Base-by-base conservation (phyloP, 2,329 filamentous ascomycete genomes). In the Pestalotiopsis sp. region DNA sequence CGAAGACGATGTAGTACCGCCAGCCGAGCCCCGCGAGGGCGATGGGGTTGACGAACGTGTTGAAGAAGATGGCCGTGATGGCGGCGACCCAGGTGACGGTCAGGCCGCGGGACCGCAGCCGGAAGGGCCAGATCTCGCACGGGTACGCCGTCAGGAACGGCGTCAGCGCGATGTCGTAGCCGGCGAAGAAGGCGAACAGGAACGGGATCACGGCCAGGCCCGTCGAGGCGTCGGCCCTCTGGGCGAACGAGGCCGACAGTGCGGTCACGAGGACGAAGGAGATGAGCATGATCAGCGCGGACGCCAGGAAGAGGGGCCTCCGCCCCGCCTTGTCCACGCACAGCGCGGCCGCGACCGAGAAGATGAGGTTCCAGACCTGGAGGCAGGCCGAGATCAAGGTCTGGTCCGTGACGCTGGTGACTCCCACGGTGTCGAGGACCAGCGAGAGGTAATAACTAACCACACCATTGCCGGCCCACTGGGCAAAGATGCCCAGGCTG, bases 71-170 rank as follows among this genome's bases (percentile, higher is more conserved):
- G 31, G 59, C 59, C 0, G 27, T 36, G 66, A 31, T 70, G 63
- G 67, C 60, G 25, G 72, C 31, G 56, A 72, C 66, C 58, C 66
- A 63, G 25, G 68, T 68, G 38, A 72, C 73, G 71, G 78, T 77
- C 66, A 85, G 76, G 57, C 84, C 84, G 76, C 84, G 84, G 68
- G n/a, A n/a, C n/a, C 84, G 82, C 67, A 85, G 81, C 69, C 80
- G 81, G 77, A 82, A 86, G 3, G 84, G 83, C 68, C 85, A 75
- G 70, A 86, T 85, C 71, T 86, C 84, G 66, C 81, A 80, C 2
- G 81, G 80, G 75, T 86, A 82, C 3, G 76, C 76, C 11, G 80
- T 75, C 17, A 81, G 72, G 20, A 82, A 71, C 38, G 70, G 70
- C 4, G 69, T 71, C 13, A 39, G 77, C 77, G 80, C 68, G 45